A percentile compares a stretch with the other conserved stretches of the same genome.
Conservation (phyloP, 768 basidiomycete species). For the Lactarius evosmus region DNA sequence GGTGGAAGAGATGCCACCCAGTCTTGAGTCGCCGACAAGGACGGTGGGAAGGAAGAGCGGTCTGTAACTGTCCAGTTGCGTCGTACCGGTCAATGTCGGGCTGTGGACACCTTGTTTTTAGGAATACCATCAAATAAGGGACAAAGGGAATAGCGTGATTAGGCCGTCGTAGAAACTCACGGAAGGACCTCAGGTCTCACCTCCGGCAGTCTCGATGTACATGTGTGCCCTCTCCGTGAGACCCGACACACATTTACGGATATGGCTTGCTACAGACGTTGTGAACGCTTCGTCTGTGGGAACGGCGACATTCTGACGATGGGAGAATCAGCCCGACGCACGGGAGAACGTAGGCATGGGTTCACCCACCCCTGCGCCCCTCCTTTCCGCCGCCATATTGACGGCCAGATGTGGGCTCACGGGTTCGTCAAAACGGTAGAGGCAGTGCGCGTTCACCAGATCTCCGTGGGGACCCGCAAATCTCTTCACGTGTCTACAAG, state of each 20-base stretch:
- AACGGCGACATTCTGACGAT: slow-evolving; percentile 28
- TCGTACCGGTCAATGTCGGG: slow-evolving; percentile 76
- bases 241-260: slow-evolving; percentile 49
- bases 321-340: slow-evolving; percentile 7
- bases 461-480: slow-evolving; percentile 42
- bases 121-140: slow-evolving; percentile 14
- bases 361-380: slow-evolving; percentile 34
- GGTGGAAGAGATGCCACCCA: slow-evolving; percentile 93
- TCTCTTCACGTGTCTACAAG: slow-evolving; percentile 60
- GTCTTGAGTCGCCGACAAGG: slow-evolving; percentile 80
- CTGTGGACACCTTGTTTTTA: slow-evolving; percentile 79
- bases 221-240: slow-evolving; percentile 46
- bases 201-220: slow-evolving; percentile 95
- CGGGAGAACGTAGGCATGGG: not conserved
- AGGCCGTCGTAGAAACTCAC: slow-evolving; percentile 19
- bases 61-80: slow-evolving; percentile 83
- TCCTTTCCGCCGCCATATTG: slow-evolving; percentile 41
- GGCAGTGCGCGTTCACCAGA: slow-evolving; percentile 59
- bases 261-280: slow-evolving; percentile 58
- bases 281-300: slow-evolving; percentile 68
- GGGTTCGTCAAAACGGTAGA: slow-evolving; percentile 83
- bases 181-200: slow-evolving; percentile 43
- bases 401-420: slow-evolving; percentile 93
- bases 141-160: slow-evolving; percentile 5
- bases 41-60: slow-evolving; percentile 85